Percentiles rank a stretch among this genome's conserved stretches.
phyloP scores from a whole-genome alignment of 805 yeast genomes.

The Candida oleophila region DNA sequence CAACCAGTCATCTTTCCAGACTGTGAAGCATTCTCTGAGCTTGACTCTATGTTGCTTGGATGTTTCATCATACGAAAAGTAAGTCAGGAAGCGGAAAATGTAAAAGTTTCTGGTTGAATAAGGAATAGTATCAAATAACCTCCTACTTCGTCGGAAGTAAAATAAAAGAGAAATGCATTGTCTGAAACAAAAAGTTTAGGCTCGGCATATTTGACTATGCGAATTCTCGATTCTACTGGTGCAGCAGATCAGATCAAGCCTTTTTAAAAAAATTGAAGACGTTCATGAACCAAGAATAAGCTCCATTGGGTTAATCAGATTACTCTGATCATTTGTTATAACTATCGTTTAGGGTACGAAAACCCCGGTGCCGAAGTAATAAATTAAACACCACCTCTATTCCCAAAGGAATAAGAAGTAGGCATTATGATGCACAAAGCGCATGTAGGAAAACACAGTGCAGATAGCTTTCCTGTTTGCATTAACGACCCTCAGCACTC shows the following conservation, averaged over 20 bases:
- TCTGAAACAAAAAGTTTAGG: conserved; percentile 20
- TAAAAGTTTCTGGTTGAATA: conserved; percentile 7
- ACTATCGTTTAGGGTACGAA: conserved; percentile 66
- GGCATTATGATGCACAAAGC: not conserved
- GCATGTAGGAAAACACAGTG: not conserved
- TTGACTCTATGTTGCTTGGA: conserved; percentile 84
- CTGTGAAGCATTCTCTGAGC: conserved; percentile 67
- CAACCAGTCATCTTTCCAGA: conserved; percentile 47
- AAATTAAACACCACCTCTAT: not conserved
- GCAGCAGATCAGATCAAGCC: conserved; percentile 14
- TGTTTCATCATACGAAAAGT: conserved; percentile 61
- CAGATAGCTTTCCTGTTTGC: not conserved
- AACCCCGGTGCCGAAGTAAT: conserved; percentile 58
- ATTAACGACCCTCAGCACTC: no score
- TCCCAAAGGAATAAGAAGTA: not conserved
- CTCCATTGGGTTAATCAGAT: conserved; percentile 74
- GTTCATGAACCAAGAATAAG: conserved; percentile 75
- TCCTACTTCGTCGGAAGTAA: conserved; percentile 21
- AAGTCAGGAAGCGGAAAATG: not conserved
- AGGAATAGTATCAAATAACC: conserved; percentile 17
- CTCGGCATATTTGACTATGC: conserved; percentile 72
- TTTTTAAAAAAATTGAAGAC: conserved; percentile 35
- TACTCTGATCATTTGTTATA: conserved; percentile 59
- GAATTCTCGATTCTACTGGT: conserved; percentile 24
- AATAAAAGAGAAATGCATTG: conserved; percentile 3